Base-by-base conservation (phyloP, 2,329 filamentous ascomycete species). In the Sporothrix dimorphospora region DNA sequence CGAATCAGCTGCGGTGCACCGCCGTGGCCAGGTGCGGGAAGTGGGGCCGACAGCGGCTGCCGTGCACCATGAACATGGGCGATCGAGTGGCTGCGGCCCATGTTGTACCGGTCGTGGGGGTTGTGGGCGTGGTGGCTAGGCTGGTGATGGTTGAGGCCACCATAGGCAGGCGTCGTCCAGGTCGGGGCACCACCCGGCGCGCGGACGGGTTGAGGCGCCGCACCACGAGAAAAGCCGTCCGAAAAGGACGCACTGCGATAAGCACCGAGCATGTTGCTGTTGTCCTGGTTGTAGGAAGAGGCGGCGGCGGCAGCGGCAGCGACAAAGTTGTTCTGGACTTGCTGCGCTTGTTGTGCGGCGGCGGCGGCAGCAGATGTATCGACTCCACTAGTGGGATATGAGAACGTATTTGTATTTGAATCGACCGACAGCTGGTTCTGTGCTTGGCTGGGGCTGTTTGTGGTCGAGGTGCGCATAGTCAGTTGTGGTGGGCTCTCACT, bases 371-470 rank as follows among this genome's bases (percentile, higher is more conserved):
- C 81, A 57, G 83, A 79, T 67, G 80, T 79, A 66, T 83, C 79
- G 70, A 81, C 79, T 83, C 84, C 80, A 84, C 84, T 84, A 73
- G 86, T 84, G 76, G 83, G 85, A 77, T 88, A 90, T 65, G 83
- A 83, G 76, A 88, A 88, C 59, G 85, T 85, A 79, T 87, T 86
- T 81, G 86, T 80, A 87, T 82, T 73, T 82, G 85, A 70, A 76
- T 85, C 75, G 77, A 78, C 75, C 76, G 78, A 71, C 5, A 79
- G 75, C 1, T 73, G 74, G 55, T 79, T 78, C 30, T 78, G 76
- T 30, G 76, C 71, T 75, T 76, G 66, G 74, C 74, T 73, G 59
- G 73, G 78, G 75, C 76, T 81, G 73, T 74, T 82, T 75, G 77
- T 80, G 71, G 74, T 74, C 27, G 76, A 77, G 53, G 77, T 77